Base-by-base conservation (phyloP, 139 green algal species). In the Tetradesmus lagerheimii region DNA sequence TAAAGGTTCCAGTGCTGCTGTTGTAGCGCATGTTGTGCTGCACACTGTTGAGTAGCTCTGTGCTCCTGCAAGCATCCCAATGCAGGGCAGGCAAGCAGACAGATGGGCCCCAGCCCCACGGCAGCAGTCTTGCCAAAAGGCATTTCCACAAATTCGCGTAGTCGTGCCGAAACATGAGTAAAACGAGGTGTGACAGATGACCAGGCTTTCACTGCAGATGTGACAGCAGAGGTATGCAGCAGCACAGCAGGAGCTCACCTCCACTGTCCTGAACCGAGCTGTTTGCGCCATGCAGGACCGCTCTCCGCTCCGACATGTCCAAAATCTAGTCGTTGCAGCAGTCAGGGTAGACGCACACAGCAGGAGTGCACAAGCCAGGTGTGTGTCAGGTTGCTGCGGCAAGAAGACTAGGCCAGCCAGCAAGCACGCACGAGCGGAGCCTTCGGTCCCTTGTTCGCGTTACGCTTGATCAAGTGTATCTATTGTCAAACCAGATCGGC, bases 11-110 rank as follows among this genome's bases (percentile, higher is more conserved):
- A 29, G 25, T 34, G 15, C 11, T 31, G 8, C 18, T 29, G 39
- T 88, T 71, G 25, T 79, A n/a, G 43, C 6, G 37, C 83, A 88
- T 88, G 62, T 88, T 57, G 34, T 88, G 62, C 62, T 88, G 83
- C 38, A 88, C 15, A 12, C 9, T 29, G 35, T 47, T 47, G 29
- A 88, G 62, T 8, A 88, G 83, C 1, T 78, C 62, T 12, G 37
- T 80, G 35, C 50, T 64, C 50, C 50, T 64, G 50, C 50, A 64
- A 64, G 50, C 50, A 29, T 4, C 50, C 20, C 0, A 50, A 50
- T 50, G 43, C 43, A 50, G 43, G 5, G 43, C 43, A 50, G 43
- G 43, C 43, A 50, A 8, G 43, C 43, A 50, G 8, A 50, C 43
- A 50, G 5, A 8, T 50, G 43, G 43, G 43, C 43, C n/a, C 4